Base-by-base conservation (phyloP, 129 eudicot species). In the Arctium minus region DNA sequence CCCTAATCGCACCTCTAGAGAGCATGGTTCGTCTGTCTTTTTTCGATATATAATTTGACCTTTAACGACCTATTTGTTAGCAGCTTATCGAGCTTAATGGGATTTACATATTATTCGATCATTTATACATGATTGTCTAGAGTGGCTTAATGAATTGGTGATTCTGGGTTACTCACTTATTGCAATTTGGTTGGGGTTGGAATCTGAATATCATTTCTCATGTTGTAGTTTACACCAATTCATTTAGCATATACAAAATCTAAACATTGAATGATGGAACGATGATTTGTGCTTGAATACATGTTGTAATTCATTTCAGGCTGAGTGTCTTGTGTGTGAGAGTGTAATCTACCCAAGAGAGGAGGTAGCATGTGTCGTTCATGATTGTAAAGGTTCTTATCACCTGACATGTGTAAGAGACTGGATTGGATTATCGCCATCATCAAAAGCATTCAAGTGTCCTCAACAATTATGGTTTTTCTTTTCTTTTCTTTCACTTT, bases 381-480 rank as follows among this genome's bases (percentile, higher is more conserved):
- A 87, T 62, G 93, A 86, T 37, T 96, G 99, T 90, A 80, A 70
- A 75, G 84, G 83, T 73, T 81, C 86, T 40, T 96, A 86, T 85
- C 99, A 96, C 83, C 76, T 90, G 31, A 70, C 30, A 82, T 96
- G 99, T 85, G 95, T 90, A 53, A 82, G 70, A 56, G 83, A 90
- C 62, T 83, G 72, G 69, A 88, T 87, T 60, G 87, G 89, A 53
- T 65, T 79, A 42, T 88, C 53, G 46, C 83, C 90, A 69, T 86
- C 88, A 22, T 77, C 84, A 65, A 88, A 88, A 78, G 76, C 86
- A 70, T 90, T 96, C 82, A 96, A 96, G 84, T 96, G 99, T 82
- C 99, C 95, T 79, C 99, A 89, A 84, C 99, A 96, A 86, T 98
- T 96, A 93, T 81, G 36, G 75, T 78, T 76, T 33, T 80, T 67